Conservation (phyloP, 2,329 filamentous ascomycete species). For the Ophiostoma sp. region DNA sequence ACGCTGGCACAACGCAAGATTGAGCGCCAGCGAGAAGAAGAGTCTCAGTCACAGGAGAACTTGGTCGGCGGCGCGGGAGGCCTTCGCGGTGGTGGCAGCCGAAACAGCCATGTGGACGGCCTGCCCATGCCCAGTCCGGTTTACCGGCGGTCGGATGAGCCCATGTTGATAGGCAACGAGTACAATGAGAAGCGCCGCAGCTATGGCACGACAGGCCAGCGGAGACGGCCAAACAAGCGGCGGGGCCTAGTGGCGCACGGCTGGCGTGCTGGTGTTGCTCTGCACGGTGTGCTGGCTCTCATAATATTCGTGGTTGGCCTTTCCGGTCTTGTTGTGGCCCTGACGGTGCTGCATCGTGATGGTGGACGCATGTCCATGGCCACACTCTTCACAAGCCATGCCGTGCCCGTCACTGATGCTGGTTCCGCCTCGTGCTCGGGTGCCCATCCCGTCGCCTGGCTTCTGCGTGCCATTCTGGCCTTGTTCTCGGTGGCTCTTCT, state of each 20-base stretch:
- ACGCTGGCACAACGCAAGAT: constrained; percentile 48
- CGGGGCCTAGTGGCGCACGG: constrained; percentile 39
- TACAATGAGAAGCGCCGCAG: background rate
- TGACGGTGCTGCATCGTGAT: constrained; percentile 28
- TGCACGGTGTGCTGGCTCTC: constrained; percentile 46
- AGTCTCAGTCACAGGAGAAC: constrained; percentile 27
- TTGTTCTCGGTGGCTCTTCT: constrained; percentile 46
- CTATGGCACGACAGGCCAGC: background rate
- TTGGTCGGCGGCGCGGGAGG: background rate
- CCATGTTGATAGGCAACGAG: background rate
- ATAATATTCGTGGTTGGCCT: constrained; percentile 43
- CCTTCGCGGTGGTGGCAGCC: background rate
- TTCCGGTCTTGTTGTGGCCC: constrained; percentile 39
- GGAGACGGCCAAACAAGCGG: background rate
- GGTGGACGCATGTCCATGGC: constrained; percentile 33
- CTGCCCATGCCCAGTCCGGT: background rate
- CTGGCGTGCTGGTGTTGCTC: constrained; percentile 51
- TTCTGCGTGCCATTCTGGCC: constrained; percentile 48
- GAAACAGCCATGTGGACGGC: background rate
- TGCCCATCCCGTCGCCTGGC: constrained; percentile 41
- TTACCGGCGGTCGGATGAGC: constrained; percentile 11
- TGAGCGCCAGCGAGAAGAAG: constrained; percentile 36
- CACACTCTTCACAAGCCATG: constrained; percentile 31
- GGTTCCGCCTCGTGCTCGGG: constrained; percentile 42
- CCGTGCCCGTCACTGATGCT: constrained; percentile 35